Base-by-base conservation (phyloP, 2,329 filamentous ascomycete genomes). In the Aspergillus hortae region DNA sequence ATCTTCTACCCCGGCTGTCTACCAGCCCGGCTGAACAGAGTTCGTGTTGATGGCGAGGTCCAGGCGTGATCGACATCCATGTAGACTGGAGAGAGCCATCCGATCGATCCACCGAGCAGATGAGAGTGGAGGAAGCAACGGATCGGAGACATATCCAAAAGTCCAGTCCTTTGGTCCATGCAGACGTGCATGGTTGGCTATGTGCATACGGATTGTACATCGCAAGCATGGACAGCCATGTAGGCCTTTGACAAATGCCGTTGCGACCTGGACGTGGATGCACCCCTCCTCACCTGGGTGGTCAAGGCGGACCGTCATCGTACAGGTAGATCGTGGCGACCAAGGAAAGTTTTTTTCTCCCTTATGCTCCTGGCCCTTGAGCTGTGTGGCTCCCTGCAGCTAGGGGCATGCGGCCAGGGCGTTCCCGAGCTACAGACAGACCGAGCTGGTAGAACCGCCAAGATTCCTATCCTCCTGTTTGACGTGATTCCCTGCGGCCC, bases 71-170 rank as follows among this genome's bases (percentile, higher is more conserved):
- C 55, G 51, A 50, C 51, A 36, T 35, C 44, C 43, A 19, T 43
- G 47, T 46, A 52, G 45, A 46, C 21, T 25, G 43, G 40, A 23
- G 49, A 42, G 51, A 49, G 43, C 38, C 25, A 52, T 35, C 49
- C 46, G 44, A 23, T 44, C 23, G 40, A 23, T 44, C 52, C 48
- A 51, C 36, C 56, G n/a, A 53, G 43, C 46, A 38, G 42, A 19
- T 25, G 47, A 35, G 23, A 38, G 51, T 47, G 49, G 46, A 45
- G 49, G 36, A 35, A 27, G 25, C 46, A 33, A 51, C 49, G 41
- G 51, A 58, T 58, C 51, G 48, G 38, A 52, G 53, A 58, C 42
- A 44, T 56, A 53, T 59, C 53, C 27, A 56, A 59, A 56, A 50
- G 27, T 51, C 54, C 49, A 50, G 27, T 51, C 54, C 49, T 41